Evolutionary conservation across 805 yeast genomes (phyloP), one percentile per base, ranked within the genome.

Genomic region (Monosporozyma unispora): DNA sequence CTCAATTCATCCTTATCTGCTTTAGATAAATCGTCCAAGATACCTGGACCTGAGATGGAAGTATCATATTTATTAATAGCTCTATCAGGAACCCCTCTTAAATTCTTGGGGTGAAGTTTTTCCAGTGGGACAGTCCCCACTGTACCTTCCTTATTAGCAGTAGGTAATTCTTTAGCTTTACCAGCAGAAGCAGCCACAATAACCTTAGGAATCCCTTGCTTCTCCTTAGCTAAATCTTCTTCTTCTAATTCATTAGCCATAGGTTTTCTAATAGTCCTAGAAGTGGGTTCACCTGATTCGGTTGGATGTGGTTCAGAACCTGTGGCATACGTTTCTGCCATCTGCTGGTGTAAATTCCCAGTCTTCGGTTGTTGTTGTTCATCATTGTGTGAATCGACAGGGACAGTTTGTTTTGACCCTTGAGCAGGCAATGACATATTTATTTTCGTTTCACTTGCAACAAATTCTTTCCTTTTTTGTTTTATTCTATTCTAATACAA

Each of bases 121-220:
- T 66, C 69, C 45, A 63, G 44, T 8, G 67, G 68, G 3, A 65
- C 58, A 2, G 64, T 52, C 1, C 62, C 64, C n/a, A 63, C 51
- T 8, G 64, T 56, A 3, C 67, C 66, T 19, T 53, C 49, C 0
- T 39, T 40, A 29, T 58, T 63, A 6, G 66, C 64, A 27, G 43
- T 47, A 3, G 66, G 66, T 35, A 64, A 42, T 21, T 58, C 55
- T 4, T 41, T 49, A 1, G 56, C 42, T n/a, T 48, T 39, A 25
- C 53, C 53, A n/a, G 58, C 60, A 25, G 56, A 45, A 2, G 63
- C 50, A 1, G 67, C 63, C 29, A 61, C 62, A 37, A 63, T 47
- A 1, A 50, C 47, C 4, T 51, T 53, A 12, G 46, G 49, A 16
- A n/a, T 33, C 9, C 16, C 31, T 12, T 27, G 9, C 8, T 22